Base-by-base conservation (phyloP, 176 grass and related monocot genomes). In the Elymus sibiricus region DNA sequence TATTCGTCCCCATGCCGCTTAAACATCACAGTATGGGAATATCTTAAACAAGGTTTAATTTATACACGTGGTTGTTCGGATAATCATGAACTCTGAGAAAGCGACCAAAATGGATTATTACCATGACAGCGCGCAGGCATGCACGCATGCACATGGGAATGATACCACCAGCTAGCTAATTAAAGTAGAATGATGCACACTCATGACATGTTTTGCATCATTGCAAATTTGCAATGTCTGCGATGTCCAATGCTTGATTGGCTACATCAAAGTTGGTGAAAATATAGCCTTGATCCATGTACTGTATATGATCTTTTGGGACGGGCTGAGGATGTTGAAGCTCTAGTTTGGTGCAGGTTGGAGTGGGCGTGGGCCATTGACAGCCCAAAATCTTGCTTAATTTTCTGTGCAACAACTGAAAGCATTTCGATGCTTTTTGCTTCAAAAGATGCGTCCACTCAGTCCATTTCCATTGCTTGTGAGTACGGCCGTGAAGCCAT, bases 121-220 rank as follows among this genome's bases (percentile, higher is more conserved):
- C 72, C 80, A 66, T 21, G 74, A 16, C 79, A 74, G 42, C 56
- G 44, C 26, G 34, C 9, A 79, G 35, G 67, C 89, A 64, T 73
- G 74, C 84, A 70, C 70, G 89, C 66, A 87, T 62, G 85, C 69
- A 70, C 80, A 88, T 88, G 89, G 58, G 44, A 84, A 84, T 91
- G 85, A 87, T 87, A 29, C 16, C 85, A 60, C 60, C 59, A 10
- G 72, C 71, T 7, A 53, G 84, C 67, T 81, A 81, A 87, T 84
- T 91, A 81, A 87, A 87, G 89, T 63, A 29, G 68, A 70, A 91
- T 84, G 81, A 88, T 91, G 51, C 49, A 77, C 62, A 77, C 81
- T 77, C 81, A 77, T 84, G 32, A 8, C 80, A 22, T 80, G 81
- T 80, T 70, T 77, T 77, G 70, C 69, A 91, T 91, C 85, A 81